Percentiles rank a stretch among this genome's conserved stretches.
phyloP scores from a whole-genome alignment of 306 rosid species.

The Gynostemma pentaphyllum region DNA sequence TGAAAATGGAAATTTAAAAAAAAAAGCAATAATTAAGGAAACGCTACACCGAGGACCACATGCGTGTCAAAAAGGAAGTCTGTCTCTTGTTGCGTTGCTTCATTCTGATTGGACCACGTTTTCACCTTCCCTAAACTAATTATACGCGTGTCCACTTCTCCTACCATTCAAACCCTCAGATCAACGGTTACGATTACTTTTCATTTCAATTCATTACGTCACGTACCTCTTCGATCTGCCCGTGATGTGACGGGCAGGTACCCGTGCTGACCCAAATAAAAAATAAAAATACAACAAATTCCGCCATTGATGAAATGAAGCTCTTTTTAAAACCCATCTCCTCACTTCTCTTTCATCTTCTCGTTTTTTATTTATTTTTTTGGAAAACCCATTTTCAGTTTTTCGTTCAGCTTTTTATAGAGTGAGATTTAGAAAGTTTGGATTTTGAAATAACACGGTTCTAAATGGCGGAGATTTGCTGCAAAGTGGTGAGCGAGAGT shows the following conservation, averaged over 20 bases:
- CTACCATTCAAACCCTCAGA: not conserved
- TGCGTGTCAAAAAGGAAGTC: slow-evolving; percentile 13
- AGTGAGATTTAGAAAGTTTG: not conserved
- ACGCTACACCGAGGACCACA: slow-evolving; percentile 13
- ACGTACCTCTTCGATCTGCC: slow-evolving; percentile 8
- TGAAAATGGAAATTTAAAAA: not conserved
- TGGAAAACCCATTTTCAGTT: not conserved
- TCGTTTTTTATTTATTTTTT: not conserved
- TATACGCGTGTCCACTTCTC: not conserved
- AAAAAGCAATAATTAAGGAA: not conserved
- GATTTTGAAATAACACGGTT: too few species aligned
- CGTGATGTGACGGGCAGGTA: not conserved
- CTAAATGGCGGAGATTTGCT: slow-evolving; percentile 14
- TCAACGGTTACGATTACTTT: not conserved
- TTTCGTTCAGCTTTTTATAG: not conserved
- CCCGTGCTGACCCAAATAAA: not conserved
- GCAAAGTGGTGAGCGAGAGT: slow-evolving; percentile 8
- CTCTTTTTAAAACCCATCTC: not conserved
- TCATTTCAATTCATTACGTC: not conserved
- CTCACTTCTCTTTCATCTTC: not conserved
- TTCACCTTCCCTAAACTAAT: not conserved
- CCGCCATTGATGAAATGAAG: not conserved
- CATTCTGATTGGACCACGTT: not conserved
- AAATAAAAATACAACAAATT: not conserved
- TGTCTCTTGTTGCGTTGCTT: slow-evolving; percentile 7